Evolutionary conservation across 331 rosid species (phyloP).

Genomic region (Rosa hybrid): DNA sequence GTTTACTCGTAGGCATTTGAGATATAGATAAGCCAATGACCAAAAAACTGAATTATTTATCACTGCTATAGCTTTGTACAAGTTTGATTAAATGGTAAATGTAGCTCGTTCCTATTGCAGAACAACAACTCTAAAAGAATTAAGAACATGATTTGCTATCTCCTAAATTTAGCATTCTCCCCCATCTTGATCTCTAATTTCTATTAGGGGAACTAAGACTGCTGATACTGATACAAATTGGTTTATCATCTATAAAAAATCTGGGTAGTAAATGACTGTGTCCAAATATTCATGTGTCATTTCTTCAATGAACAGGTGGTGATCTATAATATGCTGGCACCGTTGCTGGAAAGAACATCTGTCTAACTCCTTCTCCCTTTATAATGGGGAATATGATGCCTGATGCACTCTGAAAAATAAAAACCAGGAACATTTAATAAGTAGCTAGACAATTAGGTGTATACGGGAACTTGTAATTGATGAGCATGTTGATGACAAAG

Average conservation of each 20-base stretch:
- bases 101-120: slow-evolving; percentile 5
- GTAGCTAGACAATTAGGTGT: neutral
- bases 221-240: slow-evolving; percentile 8
- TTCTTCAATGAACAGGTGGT: slow-evolving; percentile 45
- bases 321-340: slow-evolving; percentile 79
- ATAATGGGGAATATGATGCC: slow-evolving; percentile 75
- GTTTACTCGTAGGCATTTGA: neutral
- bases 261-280: neutral
- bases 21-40: neutral
- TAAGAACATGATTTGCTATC: neutral
- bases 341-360: slow-evolving; percentile 69
- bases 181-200: neutral
- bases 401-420: slow-evolving; percentile 61
- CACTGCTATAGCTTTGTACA: slow-evolving; percentile 8
- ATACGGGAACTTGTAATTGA: neutral
- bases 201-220: neutral
- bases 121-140: slow-evolving; percentile 5
- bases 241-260: neutral
- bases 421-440: neutral
- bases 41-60: neutral
- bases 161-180: slow-evolving; percentile 3
- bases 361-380: slow-evolving; percentile 74
- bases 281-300: neutral
- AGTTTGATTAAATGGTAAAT: neutral
- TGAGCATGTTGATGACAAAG: neutral